phyloP scores from a whole-genome alignment of 305 asterid genomes.

The Petunia hybrid region DNA sequence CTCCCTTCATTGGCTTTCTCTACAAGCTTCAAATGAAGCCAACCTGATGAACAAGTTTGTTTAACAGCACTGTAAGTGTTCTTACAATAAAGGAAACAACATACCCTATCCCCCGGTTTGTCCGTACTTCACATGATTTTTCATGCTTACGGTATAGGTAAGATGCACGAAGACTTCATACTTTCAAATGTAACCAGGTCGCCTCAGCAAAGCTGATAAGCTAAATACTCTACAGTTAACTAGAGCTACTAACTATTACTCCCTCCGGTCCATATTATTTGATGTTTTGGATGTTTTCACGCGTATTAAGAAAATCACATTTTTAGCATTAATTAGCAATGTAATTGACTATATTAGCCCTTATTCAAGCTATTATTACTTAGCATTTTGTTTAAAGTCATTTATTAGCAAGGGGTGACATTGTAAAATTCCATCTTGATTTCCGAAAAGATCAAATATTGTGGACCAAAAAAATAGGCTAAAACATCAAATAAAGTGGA shows the following conservation, averaged over 20 bases:
- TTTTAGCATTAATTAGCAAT: too few relatives aligned
- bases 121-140: conserved; percentile 11
- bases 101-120: not conserved
- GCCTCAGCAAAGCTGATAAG: not conserved
- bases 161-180: not conserved
- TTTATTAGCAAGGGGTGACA: too few relatives aligned
- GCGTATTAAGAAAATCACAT: too few relatives aligned
- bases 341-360: too few relatives aligned
- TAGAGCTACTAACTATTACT: not conserved
- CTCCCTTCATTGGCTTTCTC: conserved; percentile 86
- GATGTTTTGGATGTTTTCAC: too few relatives aligned
- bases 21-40: conserved; percentile 92
- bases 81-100: not conserved
- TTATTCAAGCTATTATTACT: too few relatives aligned
- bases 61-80: not conserved
- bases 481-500: too few relatives aligned
- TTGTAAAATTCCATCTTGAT: too few relatives aligned
- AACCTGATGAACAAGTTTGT: conserved; percentile 57
- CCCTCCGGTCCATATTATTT: too few relatives aligned
- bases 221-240: not conserved
- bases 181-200: not conserved
- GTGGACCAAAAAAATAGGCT: too few relatives aligned
- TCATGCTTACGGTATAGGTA: not conserved
- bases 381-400: too few relatives aligned
- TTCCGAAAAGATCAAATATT: too few relatives aligned